Percentiles rank a stretch among this genome's conserved stretches.
Conservation (phyloP, 129 eudicot species). For the Oenanthe sinensis region DNA sequence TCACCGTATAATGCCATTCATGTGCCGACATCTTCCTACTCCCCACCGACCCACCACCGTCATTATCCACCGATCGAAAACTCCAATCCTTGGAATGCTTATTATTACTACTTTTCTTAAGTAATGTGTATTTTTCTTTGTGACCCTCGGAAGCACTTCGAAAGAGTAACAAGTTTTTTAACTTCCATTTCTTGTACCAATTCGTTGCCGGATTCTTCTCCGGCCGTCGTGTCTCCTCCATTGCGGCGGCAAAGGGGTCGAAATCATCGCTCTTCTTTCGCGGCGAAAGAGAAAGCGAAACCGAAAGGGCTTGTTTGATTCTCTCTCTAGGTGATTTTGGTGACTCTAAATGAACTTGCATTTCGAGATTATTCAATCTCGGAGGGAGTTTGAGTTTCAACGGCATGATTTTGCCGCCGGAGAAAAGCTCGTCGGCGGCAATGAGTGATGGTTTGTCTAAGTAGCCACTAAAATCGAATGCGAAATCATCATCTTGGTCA, state of each 20-base stretch:
- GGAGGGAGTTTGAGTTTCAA: background rate
- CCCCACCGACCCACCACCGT: background rate
- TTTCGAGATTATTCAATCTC: background rate
- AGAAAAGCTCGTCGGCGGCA: constrained; percentile 11
- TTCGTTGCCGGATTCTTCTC: background rate
- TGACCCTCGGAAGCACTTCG: constrained; percentile 18
- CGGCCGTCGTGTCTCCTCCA: constrained; percentile 24
- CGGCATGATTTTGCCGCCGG: constrained; percentile 1
- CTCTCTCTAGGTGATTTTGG: background rate
- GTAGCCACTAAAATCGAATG: background rate
- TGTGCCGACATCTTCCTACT: constrained; percentile 9
- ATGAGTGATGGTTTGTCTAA: background rate
- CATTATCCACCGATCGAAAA: constrained; percentile 1
- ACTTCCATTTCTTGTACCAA: constrained; percentile 16
- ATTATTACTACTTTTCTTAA: background rate
- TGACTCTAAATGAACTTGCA: background rate
- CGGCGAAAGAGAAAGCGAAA: constrained; percentile 31
- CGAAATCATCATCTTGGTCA: background rate
- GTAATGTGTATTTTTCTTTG: background rate
- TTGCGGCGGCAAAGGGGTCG: constrained; percentile 38
- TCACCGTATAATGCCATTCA: constrained; percentile 14
- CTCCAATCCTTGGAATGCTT: constrained; percentile 4
- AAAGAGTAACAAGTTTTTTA: constrained; percentile 8
- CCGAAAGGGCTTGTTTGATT: background rate
- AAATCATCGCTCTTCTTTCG: constrained; percentile 12